Percentiles rank a stretch among this genome's conserved stretches.
phyloP scores from a whole-genome alignment of 306 rosid species.

The Prunus mira region DNA sequence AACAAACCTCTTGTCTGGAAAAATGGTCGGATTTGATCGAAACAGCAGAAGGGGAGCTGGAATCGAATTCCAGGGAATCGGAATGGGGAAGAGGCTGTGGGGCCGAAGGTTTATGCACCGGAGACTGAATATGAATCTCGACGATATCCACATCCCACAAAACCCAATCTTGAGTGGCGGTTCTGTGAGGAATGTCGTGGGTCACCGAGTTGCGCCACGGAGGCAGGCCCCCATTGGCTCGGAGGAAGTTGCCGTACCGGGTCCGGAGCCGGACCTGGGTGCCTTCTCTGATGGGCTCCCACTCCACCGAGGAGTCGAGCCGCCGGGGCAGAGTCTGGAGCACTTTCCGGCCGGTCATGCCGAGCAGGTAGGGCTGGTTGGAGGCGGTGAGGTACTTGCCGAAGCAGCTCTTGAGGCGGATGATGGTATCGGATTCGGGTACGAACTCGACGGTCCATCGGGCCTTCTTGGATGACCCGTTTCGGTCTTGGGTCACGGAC shows the following conservation, averaged over 20 bases:
- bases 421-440: conserved; percentile 40
- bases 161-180: conserved; percentile 83
- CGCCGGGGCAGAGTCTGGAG: conserved; percentile 53
- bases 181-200: conserved; percentile 73
- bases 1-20: conserved; percentile 56
- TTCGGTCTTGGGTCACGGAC: conserved; percentile 59
- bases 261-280: conserved; percentile 60
- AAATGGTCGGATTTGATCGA: conserved; percentile 31
- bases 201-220: conserved; percentile 93
- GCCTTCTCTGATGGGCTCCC: conserved; percentile 80
- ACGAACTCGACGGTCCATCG: conserved; percentile 68
- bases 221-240: conserved; percentile 85
- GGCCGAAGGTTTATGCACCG: conserved; percentile 24
- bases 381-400: conserved; percentile 86
- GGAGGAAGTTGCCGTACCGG: conserved; percentile 67
- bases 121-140: conserved; percentile 52
- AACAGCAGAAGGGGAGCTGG: conserved; percentile 34
- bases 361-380: conserved; percentile 57
- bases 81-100: conserved; percentile 43
- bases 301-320: conserved; percentile 76
- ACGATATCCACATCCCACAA: conserved; percentile 75
- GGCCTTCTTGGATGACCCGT: conserved; percentile 63
- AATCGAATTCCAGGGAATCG: conserved; percentile 59
- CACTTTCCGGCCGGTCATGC: conserved; percentile 85
- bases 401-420: conserved; percentile 81